A percentile compares a stretch with the other conserved stretches of the same genome.
phyloP scores from a whole-genome alignment of 2,329 filamentous ascomycete genomes.

The Emericellopsis cladophorae region DNA sequence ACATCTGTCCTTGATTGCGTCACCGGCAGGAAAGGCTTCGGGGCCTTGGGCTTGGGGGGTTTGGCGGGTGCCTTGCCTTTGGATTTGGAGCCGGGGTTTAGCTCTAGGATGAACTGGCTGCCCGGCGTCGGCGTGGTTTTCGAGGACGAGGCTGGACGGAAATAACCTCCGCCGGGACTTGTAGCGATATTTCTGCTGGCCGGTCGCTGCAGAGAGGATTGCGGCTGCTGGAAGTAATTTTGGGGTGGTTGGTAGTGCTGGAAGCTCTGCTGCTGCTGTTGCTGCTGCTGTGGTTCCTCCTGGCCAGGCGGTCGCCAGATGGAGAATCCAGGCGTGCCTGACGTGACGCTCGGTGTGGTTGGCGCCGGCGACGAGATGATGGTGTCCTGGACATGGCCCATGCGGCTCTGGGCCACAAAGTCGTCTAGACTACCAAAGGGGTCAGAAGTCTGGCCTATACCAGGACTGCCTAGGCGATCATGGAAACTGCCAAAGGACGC shows the following conservation, averaged over 20 bases:
- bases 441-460: conserved; percentile 10
- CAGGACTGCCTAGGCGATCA: conserved; percentile 15
- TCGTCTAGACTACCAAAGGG: conserved; percentile 19
- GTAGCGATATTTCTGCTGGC: conserved; percentile 1
- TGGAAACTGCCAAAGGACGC: conserved; percentile 19
- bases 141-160: conserved; percentile 24
- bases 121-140: conserved; percentile 21
- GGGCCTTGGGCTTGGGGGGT: conserved; percentile 14
- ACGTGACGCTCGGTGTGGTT: neutral
- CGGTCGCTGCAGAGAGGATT: conserved; percentile 1
- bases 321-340: conserved; percentile 19
- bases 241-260: conserved; percentile 2
- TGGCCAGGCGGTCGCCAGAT: conserved; percentile 21
- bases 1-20: neutral
- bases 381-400: neutral
- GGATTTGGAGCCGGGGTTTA: conserved; percentile 16
- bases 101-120: conserved; percentile 23
- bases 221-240: conserved; percentile 5
- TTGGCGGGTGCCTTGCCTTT: conserved; percentile 21
- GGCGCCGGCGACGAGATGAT: conserved; percentile 1
- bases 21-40: conserved; percentile 4
- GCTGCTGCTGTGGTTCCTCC: conserved; percentile 4
- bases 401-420: conserved; percentile 10
- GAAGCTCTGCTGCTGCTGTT: conserved; percentile 5
- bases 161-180: conserved; percentile 13